Conservation (phyloP, 257 asterid genomes). For the Capsicum pubescens region DNA sequence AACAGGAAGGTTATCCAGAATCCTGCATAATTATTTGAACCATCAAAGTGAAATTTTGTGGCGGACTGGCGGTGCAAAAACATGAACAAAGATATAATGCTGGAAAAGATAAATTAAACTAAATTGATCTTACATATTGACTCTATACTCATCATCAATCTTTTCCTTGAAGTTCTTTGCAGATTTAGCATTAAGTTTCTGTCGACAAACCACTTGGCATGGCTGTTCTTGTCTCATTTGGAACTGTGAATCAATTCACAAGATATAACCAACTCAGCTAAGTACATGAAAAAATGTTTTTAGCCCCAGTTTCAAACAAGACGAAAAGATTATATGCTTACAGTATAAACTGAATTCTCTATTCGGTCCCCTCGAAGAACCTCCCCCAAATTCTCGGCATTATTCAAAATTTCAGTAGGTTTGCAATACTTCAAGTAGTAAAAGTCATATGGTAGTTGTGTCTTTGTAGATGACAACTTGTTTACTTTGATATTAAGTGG, state of each 20-base stretch:
- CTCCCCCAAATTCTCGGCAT: conserved; percentile 86
- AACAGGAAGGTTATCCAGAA: conserved; percentile 90
- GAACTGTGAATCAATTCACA: conserved; percentile 50
- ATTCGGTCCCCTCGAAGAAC: conserved; percentile 94
- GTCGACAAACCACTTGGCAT: conserved; percentile 78
- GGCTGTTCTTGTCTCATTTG: conserved; percentile 73
- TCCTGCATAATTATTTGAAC: conserved; percentile 53
- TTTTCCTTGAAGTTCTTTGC: conserved; percentile 86
- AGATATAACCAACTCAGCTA: neutral
- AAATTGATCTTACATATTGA: conserved; percentile 62
- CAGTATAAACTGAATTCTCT: conserved; percentile 77
- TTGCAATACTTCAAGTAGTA: conserved; percentile 84
- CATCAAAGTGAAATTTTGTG: neutral
- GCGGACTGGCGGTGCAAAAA: neutral
- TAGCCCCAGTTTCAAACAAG: conserved; percentile 17
- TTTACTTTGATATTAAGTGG: conserved; percentile 84
- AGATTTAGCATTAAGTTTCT: conserved; percentile 60
- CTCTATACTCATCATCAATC: conserved; percentile 85
- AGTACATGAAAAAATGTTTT: neutral
- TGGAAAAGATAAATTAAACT: neutral
- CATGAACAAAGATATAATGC: neutral
- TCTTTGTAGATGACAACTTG: conserved; percentile 89
- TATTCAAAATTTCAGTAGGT: conserved; percentile 65
- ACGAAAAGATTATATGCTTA: conserved; percentile 41
- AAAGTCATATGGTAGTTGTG: conserved; percentile 89